Conservation (phyloP, 2,329 filamentous ascomycete genomes). For the Coleophoma eucalyptorum region DNA sequence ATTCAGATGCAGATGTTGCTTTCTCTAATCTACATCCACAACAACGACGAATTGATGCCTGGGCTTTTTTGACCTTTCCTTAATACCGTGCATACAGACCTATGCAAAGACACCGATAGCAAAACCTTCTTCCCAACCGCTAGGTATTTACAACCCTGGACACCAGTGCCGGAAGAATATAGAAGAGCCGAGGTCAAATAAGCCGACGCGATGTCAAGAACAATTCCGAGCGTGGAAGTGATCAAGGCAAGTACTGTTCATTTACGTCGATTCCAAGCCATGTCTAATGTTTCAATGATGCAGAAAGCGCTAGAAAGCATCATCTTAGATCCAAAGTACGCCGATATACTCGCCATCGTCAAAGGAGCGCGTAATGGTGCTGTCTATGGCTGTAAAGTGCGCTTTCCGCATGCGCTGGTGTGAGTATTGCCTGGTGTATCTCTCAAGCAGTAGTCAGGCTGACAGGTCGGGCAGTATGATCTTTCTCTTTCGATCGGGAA, state of each 20-base stretch:
- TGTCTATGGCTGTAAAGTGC: conserved; percentile 95
- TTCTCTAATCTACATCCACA: too few relatives aligned
- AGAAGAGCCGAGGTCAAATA: not conserved
- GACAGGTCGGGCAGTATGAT: conserved; percentile 66
- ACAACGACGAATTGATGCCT: too few relatives aligned
- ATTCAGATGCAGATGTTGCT: too few relatives aligned
- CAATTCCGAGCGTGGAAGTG: not conserved
- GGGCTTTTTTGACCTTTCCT: too few relatives aligned
- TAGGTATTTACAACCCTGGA: too few relatives aligned
- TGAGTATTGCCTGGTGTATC: conserved; percentile 30
- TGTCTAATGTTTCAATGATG: not conserved
- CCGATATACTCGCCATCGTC: conserved; percentile 77
- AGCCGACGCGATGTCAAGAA: not conserved
- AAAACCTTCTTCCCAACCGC: too few relatives aligned
- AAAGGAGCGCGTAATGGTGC: conserved; percentile 96
- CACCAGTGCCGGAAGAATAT: not conserved
- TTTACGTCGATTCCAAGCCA: too few relatives aligned
- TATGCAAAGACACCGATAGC: not conserved
- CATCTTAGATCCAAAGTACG: conserved; percentile 78
- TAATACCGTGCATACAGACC: too few relatives aligned
- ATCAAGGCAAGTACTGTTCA: conserved; percentile 16
- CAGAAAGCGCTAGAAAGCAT: conserved; percentile 62
- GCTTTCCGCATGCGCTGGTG: conserved; percentile 96
- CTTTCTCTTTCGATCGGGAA: conserved; percentile 89
- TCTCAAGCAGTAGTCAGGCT: not conserved